phyloP scores from a whole-genome alignment of 1,139 yeast species.

The Hemisphaericaspora subhashii region DNA sequence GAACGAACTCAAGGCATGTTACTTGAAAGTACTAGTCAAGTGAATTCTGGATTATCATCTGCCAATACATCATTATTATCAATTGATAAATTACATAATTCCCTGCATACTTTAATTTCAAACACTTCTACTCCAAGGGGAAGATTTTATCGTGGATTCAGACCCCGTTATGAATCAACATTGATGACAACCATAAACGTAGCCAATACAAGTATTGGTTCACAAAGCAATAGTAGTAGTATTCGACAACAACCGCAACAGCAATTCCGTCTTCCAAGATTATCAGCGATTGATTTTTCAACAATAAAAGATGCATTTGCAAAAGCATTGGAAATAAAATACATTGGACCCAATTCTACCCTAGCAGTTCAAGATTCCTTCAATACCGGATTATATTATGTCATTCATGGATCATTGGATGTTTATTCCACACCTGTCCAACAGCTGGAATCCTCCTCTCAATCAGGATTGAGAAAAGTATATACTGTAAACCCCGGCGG shows the following conservation, averaged over 20 bases:
- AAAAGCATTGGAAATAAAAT: slow-evolving; percentile 56
- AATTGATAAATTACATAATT: slow-evolving; percentile 1
- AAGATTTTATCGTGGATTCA: background rate
- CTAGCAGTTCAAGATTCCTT: slow-evolving; percentile 65
- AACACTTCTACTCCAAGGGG: slow-evolving; percentile 2
- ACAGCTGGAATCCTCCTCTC: slow-evolving; percentile 21
- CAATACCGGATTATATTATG: slow-evolving; percentile 74
- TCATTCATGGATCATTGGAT: slow-evolving; percentile 74
- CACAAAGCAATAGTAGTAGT: background rate
- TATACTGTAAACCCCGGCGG: slow-evolving; percentile 76
- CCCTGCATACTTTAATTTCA: background rate
- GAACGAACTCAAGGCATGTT: slow-evolving; percentile 11
- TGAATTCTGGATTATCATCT: slow-evolving; percentile 4
- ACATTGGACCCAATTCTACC: slow-evolving; percentile 52
- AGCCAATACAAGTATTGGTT: background rate
- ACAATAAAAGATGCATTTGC: slow-evolving; percentile 63
- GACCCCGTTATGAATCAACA: background rate
- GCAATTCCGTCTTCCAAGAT: background rate
- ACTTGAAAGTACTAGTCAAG: background rate
- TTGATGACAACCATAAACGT: slow-evolving; percentile 5
- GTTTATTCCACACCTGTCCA: slow-evolving; percentile 41
- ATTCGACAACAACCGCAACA: background rate
- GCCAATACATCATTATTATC: slow-evolving; percentile 1
- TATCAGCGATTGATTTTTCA: slow-evolving; percentile 16
- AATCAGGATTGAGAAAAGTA: slow-evolving; percentile 27